Conservation (phyloP, 164 flowering plant species). For the Annona squamosa region DNA sequence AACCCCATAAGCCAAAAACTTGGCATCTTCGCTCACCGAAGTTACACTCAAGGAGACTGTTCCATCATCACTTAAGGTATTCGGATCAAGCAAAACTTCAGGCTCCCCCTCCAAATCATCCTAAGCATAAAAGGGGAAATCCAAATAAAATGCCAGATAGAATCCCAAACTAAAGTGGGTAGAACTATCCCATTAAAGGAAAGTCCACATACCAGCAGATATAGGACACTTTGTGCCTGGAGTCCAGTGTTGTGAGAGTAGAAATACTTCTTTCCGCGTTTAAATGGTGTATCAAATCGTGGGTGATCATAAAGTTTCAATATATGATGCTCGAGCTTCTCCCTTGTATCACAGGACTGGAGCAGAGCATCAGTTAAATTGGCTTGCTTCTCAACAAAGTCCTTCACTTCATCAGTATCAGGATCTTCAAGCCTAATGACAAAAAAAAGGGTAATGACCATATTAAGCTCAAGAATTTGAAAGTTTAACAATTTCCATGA, state of each 20-base stretch:
- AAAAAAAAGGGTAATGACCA: neutral
- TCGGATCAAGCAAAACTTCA: constrained; percentile 92
- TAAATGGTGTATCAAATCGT: constrained; percentile 64
- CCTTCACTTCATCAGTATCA: constrained; percentile 77
- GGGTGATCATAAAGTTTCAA: constrained; percentile 74
- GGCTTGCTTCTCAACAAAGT: constrained; percentile 84
- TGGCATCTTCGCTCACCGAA: constrained; percentile 79
- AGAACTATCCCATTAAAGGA: neutral
- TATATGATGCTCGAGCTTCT: constrained; percentile 56
- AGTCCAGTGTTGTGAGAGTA: constrained; percentile 93
- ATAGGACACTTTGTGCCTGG: constrained; percentile 88
- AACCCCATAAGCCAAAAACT: constrained; percentile 78
- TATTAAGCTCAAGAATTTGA: too few relatives aligned
- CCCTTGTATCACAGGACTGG: constrained; percentile 58
- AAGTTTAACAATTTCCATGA: too few relatives aligned
- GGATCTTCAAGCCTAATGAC: constrained; percentile 85
- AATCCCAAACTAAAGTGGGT: neutral
- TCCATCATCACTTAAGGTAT: constrained; percentile 89
- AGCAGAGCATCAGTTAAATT: constrained; percentile 59
- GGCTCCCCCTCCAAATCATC: constrained; percentile 75
- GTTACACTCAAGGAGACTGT: constrained; percentile 59
- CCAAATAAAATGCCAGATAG: neutral
- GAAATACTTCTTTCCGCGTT: constrained; percentile 68
- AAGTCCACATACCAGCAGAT: constrained; percentile 59
- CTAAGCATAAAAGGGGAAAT: constrained; percentile 23